Conservation (phyloP, 306 rosid genomes). For the Crataegus laevigata region DNA sequence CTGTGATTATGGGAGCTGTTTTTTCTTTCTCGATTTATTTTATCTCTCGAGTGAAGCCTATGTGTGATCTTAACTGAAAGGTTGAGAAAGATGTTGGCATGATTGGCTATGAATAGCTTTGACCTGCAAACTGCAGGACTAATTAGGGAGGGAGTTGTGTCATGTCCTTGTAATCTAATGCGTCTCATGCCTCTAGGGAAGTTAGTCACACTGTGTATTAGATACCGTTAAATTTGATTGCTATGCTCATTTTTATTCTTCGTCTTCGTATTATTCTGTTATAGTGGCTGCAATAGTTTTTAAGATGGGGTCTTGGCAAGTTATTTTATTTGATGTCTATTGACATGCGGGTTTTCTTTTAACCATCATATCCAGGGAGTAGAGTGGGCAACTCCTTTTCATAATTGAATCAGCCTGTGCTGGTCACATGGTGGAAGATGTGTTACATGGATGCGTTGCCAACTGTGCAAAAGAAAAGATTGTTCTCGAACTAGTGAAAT, state of each 20-base stretch:
- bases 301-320: conserved; percentile 16
- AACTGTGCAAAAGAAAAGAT: conserved; percentile 11
- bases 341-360: conserved; percentile 20
- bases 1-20: background rate
- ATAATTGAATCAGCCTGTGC: conserved; percentile 33
- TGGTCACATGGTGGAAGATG: conserved; percentile 27
- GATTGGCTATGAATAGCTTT: background rate
- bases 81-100: background rate
- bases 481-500: background rate
- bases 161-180: background rate
- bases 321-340: conserved; percentile 17
- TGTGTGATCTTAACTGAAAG: background rate
- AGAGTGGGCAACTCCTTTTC: conserved; percentile 30
- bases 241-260: background rate
- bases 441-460: conserved; percentile 25
- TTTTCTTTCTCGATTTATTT: background rate
- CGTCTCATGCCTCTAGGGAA: background rate
- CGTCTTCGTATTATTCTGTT: conserved; percentile 1
- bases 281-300: conserved; percentile 5
- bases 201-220: background rate
- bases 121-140: background rate
- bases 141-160: background rate
- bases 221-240: background rate
- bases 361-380: conserved; percentile 36
- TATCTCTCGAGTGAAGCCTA: background rate